Base-by-base conservation (phyloP, 2,329 filamentous ascomycete genomes). In the Sarocladium brachiariae region DNA sequence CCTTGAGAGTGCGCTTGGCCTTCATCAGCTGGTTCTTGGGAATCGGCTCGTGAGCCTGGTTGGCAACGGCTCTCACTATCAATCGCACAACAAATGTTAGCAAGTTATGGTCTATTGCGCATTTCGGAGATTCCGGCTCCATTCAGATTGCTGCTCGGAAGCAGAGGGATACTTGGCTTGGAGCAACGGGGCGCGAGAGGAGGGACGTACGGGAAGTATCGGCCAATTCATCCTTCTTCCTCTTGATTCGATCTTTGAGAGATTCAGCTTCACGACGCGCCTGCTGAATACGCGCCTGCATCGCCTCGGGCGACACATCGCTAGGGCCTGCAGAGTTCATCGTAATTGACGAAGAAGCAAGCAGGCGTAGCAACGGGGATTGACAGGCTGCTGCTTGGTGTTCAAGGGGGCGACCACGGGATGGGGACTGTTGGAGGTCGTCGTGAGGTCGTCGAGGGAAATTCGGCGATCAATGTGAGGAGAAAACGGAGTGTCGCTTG, bases 141-240 rank as follows among this genome's bases (percentile, higher is more conserved):
- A 43, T 14, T n/a, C n/a, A n/a, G n/a, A n/a, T n/a, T n/a, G n/a
- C n/a, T n/a, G n/a, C n/a, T n/a, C n/a, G n/a, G n/a, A n/a, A n/a
- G n/a, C n/a, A n/a, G n/a, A n/a, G n/a, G n/a, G n/a, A n/a, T n/a
- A n/a, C n/a, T n/a, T n/a, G n/a, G n/a, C n/a, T 34, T 10, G 21
- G 23, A 50, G 25, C 16, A 31, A n/a, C 21, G 25, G 13, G 16
- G 43, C 27, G 43, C 43, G n/a, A 11, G 43, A 47, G 43, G 14
- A 52, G 57, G 55, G 55, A 80, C 92, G 82, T 84, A 99, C 93
- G 86, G 66, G 91, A 95, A 57, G 91, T 95, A 73, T 99, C 93
- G 68, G 92, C 92, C 62, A 99, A 82, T 75, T 97, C 93, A 81
- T 99, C 93, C 87, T 97, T 97, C 84, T 95, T 96, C 74, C 91